Evolutionary conservation across 352 stramenopile species (phyloP), one percentile per base, ranked within the genome.

Genomic region (Globisporangium lucens): DNA sequence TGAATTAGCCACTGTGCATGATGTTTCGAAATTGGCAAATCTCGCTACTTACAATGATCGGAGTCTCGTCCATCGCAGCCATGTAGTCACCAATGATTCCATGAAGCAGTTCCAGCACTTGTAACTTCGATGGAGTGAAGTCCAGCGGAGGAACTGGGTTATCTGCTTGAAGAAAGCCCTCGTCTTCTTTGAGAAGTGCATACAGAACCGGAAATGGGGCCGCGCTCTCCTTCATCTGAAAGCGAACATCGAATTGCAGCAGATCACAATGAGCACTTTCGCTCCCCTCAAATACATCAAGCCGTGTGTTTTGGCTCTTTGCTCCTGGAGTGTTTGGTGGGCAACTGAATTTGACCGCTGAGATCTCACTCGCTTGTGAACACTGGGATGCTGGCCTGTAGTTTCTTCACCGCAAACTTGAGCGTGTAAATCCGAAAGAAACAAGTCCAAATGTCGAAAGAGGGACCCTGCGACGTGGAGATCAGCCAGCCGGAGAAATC

Each of bases 401-500:
- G 29, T 17, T 43, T 27, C 35, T 12, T 27, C 17, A 17, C 78
- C 80, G 59, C 76, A 85, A 5, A 89, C 68, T 55, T 73, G 75
- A 56, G 6, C n/a, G 17, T 75, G 61, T 49, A 89, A 35, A 9
- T 73, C 75, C 9, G 15, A 4, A 5, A 89, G 53, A 58, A 83
- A 72, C 3, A 71, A 7, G 9, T 68, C 65, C 22, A 82, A 17
- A 33, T 90, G 80, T 9, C 58, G 49, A 10, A 69, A 79, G n/a
- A 90, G 46, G 3, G 82, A 77, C 61, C 87, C 80, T 13, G 73
- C 65, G 2, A 87, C 36, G 29, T 79, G 77, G 15, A 76, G 67
- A 49, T 90, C 80, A 6, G 75, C 69, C 10, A 89, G 67, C 0
- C 82, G 71, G 6, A 90, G 62, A 63, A 90, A 89, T 0, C 61